A percentile compares a stretch with the other conserved stretches of the same genome.
These are phyloP conservation scores for Trichoderma breve DNA, from an alignment of 2,329 filamentous ascomycete genomes.

Conservation along the genomic window DNA sequence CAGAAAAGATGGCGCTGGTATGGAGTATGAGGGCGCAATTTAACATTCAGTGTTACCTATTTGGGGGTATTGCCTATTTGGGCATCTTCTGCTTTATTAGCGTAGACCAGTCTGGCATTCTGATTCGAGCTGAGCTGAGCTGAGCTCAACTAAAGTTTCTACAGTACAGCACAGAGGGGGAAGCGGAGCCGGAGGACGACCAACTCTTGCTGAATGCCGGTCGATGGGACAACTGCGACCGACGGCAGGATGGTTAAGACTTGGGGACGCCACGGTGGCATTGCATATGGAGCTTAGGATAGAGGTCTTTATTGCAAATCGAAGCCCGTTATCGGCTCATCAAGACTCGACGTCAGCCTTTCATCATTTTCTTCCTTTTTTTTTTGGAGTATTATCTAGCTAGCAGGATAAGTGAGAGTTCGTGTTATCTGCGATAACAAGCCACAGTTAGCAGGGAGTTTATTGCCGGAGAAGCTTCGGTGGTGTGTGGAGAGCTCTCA, in stretches of 20 bases:
- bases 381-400: background rate
- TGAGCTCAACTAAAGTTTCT: background rate
- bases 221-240: background rate
- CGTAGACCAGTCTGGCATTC: background rate
- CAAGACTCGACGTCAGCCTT: background rate
- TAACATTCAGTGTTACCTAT: background rate
- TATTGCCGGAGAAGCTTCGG: background rate
- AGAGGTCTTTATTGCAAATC: background rate
- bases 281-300: background rate
- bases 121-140: background rate
- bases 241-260: background rate
- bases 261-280: background rate
- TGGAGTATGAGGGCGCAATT: background rate
- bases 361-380: background rate
- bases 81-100: background rate
- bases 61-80: background rate
- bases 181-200: conserved; percentile 6
- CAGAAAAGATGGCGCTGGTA: background rate
- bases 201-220: background rate
- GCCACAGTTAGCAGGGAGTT: background rate
- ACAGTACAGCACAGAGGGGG: background rate
- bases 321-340: background rate
- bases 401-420: background rate
- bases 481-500: background rate
- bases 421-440: background rate